These are phyloP conservation scores for Rhizopus delemar DNA, from an alignment of 371 early-diverging fungal genomes.

Conservation along the genomic window DNA sequence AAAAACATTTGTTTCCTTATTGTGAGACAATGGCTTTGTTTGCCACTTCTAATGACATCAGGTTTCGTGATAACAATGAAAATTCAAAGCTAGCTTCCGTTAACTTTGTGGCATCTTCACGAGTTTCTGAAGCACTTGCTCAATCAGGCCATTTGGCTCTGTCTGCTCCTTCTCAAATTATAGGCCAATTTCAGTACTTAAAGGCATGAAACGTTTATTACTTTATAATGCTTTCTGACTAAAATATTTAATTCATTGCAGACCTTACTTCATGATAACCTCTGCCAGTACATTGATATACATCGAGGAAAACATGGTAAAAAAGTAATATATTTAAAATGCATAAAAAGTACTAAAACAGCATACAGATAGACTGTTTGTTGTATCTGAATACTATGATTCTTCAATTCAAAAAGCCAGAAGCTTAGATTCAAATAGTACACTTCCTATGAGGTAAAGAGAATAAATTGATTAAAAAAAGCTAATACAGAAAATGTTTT, in stretches of 20 bases:
- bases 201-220: conserved; percentile 36
- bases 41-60: conserved; percentile 36
- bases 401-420: conserved; percentile 38
- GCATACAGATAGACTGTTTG: conserved; percentile 57
- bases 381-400: conserved; percentile 59
- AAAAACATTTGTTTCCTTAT: no score
- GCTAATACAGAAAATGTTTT: neutral
- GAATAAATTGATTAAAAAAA: neutral
- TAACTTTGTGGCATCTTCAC: conserved; percentile 49
- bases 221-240: neutral
- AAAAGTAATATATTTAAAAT: neutral
- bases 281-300: conserved; percentile 64
- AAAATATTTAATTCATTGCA: conserved; percentile 11
- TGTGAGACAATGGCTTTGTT: conserved; percentile 39
- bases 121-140: conserved; percentile 42
- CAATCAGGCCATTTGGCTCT: conserved; percentile 51
- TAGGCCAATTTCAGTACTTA: conserved; percentile 59
- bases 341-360: neutral
- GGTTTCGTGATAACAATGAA: conserved; percentile 18
- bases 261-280: conserved; percentile 56
- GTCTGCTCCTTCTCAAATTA: conserved; percentile 60
- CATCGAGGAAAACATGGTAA: conserved; percentile 65
- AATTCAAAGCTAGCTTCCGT: conserved; percentile 41
- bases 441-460: conserved; percentile 23
- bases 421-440: conserved; percentile 20